Percentiles rank a stretch among this genome's conserved stretches.
phyloP scores from a whole-genome alignment of 225 moss, liverwort and hornwort genomes.

The Physcomitrium patens region DNA sequence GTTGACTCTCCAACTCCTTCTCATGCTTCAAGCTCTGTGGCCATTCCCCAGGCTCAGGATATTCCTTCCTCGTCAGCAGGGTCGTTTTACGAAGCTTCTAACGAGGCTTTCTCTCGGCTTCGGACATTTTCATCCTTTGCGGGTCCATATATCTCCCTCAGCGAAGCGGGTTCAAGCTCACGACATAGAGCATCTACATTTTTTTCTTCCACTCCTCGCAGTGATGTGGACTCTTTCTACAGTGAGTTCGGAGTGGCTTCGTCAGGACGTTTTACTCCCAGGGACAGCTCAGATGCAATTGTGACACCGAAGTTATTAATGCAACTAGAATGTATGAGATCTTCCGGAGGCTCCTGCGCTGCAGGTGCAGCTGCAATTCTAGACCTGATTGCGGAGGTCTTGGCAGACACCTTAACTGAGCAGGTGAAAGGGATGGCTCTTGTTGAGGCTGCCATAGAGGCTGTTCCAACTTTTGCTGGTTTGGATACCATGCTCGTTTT shows the following conservation, averaged over 20 bases:
- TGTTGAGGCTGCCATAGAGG: slow-evolving; percentile 88
- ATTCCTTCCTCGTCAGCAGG: slow-evolving; percentile 46
- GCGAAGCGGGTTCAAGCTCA: slow-evolving; percentile 69
- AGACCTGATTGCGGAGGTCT: slow-evolving; percentile 92
- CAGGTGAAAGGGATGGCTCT: slow-evolving; percentile 71
- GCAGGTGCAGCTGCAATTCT: slow-evolving; percentile 83
- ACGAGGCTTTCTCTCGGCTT: slow-evolving; percentile 64
- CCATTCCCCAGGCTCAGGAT: slow-evolving; percentile 41
- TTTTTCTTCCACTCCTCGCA: slow-evolving; percentile 64
- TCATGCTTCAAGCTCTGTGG: slow-evolving; percentile 56
- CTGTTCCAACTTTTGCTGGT: slow-evolving; percentile 84
- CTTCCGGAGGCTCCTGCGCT: slow-evolving; percentile 79
- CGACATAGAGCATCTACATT: slow-evolving; percentile 55
- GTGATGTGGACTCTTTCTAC: slow-evolving; percentile 58
- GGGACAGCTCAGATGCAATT: slow-evolving; percentile 59
- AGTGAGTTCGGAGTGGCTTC: slow-evolving; percentile 62
- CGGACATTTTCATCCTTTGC: slow-evolving; percentile 59
- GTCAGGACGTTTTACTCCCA: slow-evolving; percentile 63
- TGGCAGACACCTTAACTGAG: slow-evolving; percentile 86
- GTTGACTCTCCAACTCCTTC: slow-evolving; percentile 57
- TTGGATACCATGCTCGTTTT: slow-evolving; percentile 81
- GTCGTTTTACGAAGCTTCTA: slow-evolving; percentile 60
- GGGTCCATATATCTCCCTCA: slow-evolving; percentile 33
- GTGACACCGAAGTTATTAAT: slow-evolving; percentile 77
- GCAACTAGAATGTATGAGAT: slow-evolving; percentile 68